Evolutionary conservation across 192 early-diverging fungal species (phyloP).

Genomic region (Coemansia sp.): DNA sequence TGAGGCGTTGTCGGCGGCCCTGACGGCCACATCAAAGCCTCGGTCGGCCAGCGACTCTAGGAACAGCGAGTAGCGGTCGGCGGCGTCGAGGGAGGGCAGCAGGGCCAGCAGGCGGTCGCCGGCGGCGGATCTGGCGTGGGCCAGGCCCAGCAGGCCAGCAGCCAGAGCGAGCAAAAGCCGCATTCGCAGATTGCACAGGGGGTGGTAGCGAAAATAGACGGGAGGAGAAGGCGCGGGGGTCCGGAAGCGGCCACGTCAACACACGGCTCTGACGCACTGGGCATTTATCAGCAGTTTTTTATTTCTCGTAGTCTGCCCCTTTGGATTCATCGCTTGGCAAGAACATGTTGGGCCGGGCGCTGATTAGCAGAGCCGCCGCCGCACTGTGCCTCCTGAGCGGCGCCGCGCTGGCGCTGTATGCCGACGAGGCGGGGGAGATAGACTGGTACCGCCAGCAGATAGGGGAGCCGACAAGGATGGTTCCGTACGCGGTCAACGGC

Average conservation of each 20-base stretch:
- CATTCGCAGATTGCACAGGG: too few relatives aligned
- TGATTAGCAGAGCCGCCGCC: slow-evolving; percentile 3
- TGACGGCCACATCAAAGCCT: slow-evolving; percentile 51
- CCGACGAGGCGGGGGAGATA: slow-evolving; percentile 45
- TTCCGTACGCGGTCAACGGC: slow-evolving; percentile 20
- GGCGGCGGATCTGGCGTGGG: slow-evolving; percentile 61
- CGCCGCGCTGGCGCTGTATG: slow-evolving; percentile 26
- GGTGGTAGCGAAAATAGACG: too few relatives aligned
- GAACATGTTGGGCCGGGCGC: slow-evolving; percentile 11
- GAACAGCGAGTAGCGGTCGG: slow-evolving; percentile 46
- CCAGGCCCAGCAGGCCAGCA: slow-evolving; percentile 6
- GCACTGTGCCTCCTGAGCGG: slow-evolving; percentile 17
- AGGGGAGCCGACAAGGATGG: slow-evolving; percentile 21
- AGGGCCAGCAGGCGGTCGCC: slow-evolving; percentile 65
- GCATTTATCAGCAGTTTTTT: too few relatives aligned
- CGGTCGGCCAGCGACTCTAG: slow-evolving; percentile 52
- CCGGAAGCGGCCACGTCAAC: too few relatives aligned
- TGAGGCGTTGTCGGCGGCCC: slow-evolving; percentile 50
- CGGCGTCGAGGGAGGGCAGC: slow-evolving; percentile 49
- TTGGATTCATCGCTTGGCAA: too few relatives aligned
- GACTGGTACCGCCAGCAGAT: slow-evolving; percentile 46
- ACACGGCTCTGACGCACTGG: too few relatives aligned
- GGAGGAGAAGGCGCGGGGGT: too few relatives aligned
- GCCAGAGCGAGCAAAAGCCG: too few relatives aligned
- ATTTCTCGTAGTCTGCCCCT: too few relatives aligned